Percentiles rank a stretch among this genome's conserved stretches.
Evolutionary conservation across 192 early-diverging fungal species (phyloP).

Genomic region (Linnemannia zychae): DNA sequence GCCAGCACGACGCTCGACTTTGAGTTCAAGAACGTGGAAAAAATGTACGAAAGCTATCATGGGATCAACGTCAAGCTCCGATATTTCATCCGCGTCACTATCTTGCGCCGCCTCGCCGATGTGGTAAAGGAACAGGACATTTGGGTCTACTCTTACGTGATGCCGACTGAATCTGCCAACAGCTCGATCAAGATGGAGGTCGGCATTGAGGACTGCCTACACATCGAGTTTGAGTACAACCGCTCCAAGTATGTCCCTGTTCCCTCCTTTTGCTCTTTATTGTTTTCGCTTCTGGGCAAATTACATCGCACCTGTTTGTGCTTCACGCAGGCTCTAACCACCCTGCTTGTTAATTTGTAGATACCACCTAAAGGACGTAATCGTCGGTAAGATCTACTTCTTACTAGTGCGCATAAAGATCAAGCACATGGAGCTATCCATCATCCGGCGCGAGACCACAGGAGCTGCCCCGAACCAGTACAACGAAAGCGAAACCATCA

Average conservation of each 20-base stretch:
- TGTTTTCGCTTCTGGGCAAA: too few species aligned
- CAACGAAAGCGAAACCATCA: constrained; percentile 99
- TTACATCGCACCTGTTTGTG: neutral
- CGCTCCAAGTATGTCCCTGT: constrained; percentile 85
- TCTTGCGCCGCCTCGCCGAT: constrained; percentile 86
- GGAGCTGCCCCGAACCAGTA: constrained; percentile 97
- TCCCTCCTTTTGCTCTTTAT: neutral
- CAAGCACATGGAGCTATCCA: constrained; percentile 99
- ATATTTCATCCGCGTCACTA: constrained; percentile 97
- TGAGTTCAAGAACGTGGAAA: constrained; percentile 99
- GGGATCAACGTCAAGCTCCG: constrained; percentile 98
- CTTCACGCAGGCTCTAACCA: too few species aligned
- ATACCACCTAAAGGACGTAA: constrained; percentile 98
- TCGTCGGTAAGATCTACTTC: constrained; percentile 99
- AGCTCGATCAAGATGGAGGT: constrained; percentile 99
- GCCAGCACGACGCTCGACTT: constrained; percentile 88
- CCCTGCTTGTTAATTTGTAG: constrained; percentile 51
- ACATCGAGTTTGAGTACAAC: constrained; percentile 99
- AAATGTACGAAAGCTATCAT: constrained; percentile 98
- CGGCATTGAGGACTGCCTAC: constrained; percentile 98
- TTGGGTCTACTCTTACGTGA: constrained; percentile 98
- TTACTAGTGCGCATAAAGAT: constrained; percentile 99
- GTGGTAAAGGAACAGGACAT: constrained; percentile 94
- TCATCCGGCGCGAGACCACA: constrained; percentile 97
- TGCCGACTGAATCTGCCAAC: constrained; percentile 90